Evolutionary conservation across 495 filamentous ascomycete genomes (phyloP).

Genomic region (Bombardia bombarda): DNA sequence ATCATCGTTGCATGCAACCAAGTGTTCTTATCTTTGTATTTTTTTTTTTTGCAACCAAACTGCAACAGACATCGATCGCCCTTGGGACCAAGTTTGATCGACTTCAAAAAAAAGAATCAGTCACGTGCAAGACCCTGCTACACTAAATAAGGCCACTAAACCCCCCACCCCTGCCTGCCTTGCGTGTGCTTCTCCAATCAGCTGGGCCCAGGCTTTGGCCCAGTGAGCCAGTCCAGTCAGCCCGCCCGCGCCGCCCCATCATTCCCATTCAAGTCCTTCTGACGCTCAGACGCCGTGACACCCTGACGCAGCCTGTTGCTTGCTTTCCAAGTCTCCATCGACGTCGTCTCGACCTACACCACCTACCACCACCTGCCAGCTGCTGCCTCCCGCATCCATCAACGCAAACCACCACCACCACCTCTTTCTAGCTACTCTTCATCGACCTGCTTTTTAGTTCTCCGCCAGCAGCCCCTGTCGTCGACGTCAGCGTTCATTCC

Average conservation of each 20-base stretch:
- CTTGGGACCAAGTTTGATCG: no score
- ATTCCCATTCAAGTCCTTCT: not conserved
- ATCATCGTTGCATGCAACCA: no score
- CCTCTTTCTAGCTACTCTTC: slow-evolving; percentile 12
- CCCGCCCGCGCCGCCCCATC: slow-evolving; percentile 4
- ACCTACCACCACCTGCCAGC: not conserved
- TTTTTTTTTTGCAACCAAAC: no score
- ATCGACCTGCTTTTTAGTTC: slow-evolving; percentile 4
- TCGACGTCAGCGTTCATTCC: no score
- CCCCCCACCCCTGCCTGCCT: no score
- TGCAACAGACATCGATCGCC: no score
- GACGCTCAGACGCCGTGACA: slow-evolving; percentile 13
- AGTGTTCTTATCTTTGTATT: no score
- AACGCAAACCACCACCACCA: slow-evolving; percentile 5
- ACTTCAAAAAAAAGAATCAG: no score
- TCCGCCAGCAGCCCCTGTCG: not conserved
- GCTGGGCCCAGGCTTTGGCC: slow-evolving; percentile 3
- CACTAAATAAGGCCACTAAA: no score
- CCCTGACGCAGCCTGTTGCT: slow-evolving; percentile 25
- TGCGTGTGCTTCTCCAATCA: slow-evolving; percentile 13
- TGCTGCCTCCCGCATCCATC: slow-evolving; percentile 24
- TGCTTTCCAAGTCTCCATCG: slow-evolving; percentile 13
- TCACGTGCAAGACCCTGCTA: no score
- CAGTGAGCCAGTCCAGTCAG: no score
- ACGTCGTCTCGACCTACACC: slow-evolving; percentile 8